Evolutionary conservation across 2,329 filamentous ascomycete species (phyloP).

Genomic region (Colletotrichum cereale): DNA sequence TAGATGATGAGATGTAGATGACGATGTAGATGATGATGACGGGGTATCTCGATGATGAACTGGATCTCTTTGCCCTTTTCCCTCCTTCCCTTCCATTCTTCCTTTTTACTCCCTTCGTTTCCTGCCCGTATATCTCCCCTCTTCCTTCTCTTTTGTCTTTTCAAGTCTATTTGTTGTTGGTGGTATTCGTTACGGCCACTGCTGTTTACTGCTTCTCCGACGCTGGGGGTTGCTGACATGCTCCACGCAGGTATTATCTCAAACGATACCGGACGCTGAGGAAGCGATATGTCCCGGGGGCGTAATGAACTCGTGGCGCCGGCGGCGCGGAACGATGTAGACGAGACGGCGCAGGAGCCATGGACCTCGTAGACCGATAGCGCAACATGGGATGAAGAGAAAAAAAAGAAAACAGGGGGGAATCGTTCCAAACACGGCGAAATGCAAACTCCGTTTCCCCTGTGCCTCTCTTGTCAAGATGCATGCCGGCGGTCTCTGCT

Average conservation of each 20-base stretch:
- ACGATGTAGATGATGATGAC: conserved; percentile 24
- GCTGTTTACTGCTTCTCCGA: neutral
- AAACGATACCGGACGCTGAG: conserved; percentile 90
- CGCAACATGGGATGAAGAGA: neutral
- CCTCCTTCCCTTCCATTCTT: neutral
- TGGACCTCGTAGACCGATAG: neutral
- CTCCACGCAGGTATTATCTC: conserved; percentile 79
- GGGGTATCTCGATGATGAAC: conserved; percentile 40
- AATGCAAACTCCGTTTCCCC: conserved; percentile 34
- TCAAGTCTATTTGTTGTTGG: neutral
- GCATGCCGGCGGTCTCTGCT: neutral
- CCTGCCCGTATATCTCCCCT: neutral
- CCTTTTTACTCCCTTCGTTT: neutral
- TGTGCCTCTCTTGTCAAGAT: neutral
- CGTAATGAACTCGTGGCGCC: conserved; percentile 7
- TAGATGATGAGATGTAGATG: conserved; percentile 8
- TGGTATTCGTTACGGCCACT: neutral
- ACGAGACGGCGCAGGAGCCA: neutral
- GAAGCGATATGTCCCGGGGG: conserved; percentile 74
- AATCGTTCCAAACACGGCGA: neutral
- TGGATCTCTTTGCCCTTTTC: conserved; percentile 22
- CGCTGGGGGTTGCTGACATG: conserved; percentile 29
- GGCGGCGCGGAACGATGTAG: neutral
- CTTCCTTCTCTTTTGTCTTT: neutral
- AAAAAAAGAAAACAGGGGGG: neutral